Base-by-base conservation (phyloP, 495 filamentous ascomycete species). In the Antarctomyces pellizariae region DNA sequence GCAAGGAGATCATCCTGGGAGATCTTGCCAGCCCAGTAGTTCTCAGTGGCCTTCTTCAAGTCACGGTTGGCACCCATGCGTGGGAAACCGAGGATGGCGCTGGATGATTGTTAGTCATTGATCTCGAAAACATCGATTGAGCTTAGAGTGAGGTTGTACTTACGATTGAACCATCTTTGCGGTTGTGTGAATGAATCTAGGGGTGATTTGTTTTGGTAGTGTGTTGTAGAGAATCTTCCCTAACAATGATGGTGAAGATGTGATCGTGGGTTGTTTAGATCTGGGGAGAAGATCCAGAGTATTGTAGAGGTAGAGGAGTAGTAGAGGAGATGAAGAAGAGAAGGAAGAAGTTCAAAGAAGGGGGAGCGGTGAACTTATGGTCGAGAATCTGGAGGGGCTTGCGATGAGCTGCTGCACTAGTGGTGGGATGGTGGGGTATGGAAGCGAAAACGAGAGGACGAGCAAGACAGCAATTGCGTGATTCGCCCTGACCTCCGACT, bases 11-110 rank as follows among this genome's bases (percentile, higher is more conserved):
- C 77, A 35, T 75, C 67, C 39, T 74, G 75, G 29, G 76, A 80
- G 49, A 89, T 56, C 65, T 95, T 95, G 43, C 67, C 89, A 45
- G 54, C 75, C 86, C 86, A 97, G 70, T 93, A 71, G 42, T 84
- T 74, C 57, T 97, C 86, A 32, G 77, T 93, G 44, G 86, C 86
- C 68, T 97, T 97, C 75, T 97, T 97, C 48, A 97, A 73, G 63
- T 97, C 89, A 65, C 86, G 74, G 55, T 90, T 79, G 44, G 62
- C 75, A 56, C 86, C 86, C 77, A 93, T 92, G 50, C 86, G 86
- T 54, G 73, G 75, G 60, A 83, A 80, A 46, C 72, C 74, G 37
- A 82, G 65, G 50, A 80, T 54, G 24, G 74, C 63, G 38, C 54
- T 57, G 32, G 13, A 32, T 6, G 24, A 7, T 14, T n/a, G 24